phyloP scores from a whole-genome alignment of 257 asterid species.

The Paraleonurus japonicus region DNA sequence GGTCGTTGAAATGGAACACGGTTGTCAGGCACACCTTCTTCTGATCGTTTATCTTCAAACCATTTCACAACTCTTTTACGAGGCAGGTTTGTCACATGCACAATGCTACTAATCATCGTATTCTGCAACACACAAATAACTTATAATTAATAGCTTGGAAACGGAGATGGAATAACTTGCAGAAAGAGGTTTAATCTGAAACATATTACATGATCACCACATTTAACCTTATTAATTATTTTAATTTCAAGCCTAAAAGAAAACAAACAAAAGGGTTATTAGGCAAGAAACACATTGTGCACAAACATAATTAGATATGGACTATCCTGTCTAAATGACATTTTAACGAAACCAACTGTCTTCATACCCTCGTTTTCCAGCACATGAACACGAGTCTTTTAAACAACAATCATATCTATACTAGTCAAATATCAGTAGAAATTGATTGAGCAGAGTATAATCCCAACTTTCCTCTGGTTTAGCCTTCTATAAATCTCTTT shows the following conservation, averaged over 20 bases:
- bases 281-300: neutral
- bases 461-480: neutral
- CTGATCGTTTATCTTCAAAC: slow-evolving; percentile 88
- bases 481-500: neutral
- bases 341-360: neutral
- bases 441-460: neutral
- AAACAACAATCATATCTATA: neutral
- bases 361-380: neutral
- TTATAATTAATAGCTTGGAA: neutral
- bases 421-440: neutral
- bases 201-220: neutral
- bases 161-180: neutral
- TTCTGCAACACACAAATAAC: slow-evolving; percentile 46
- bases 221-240: neutral
- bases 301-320: neutral
- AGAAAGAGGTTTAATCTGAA: neutral
- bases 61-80: slow-evolving; percentile 80
- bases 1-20: slow-evolving; percentile 55
- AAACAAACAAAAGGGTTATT: neutral
- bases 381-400: neutral
- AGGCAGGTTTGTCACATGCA: slow-evolving; percentile 84
- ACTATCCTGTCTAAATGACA: neutral
- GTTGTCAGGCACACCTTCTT: slow-evolving; percentile 70
- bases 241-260: neutral
- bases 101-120: slow-evolving; percentile 83